Percentiles rank a stretch among this genome's conserved stretches.
Evolutionary conservation across 139 green algal genomes (phyloP).

Genomic region (Chara braunii): DNA sequence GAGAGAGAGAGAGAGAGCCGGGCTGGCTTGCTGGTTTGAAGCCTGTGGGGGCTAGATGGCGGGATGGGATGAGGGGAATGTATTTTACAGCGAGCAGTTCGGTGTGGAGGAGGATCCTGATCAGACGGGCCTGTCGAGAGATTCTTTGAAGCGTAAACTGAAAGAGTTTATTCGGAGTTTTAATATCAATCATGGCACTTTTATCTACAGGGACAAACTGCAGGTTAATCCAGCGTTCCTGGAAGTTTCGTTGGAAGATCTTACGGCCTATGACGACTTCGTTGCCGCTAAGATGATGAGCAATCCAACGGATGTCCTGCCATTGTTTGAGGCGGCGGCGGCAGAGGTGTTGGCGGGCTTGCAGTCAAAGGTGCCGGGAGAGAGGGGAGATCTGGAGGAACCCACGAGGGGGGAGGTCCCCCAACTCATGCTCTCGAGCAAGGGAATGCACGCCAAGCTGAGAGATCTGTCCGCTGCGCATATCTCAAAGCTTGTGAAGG

Average conservation of each 20-base stretch:
- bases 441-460: constrained; percentile 48
- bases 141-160: constrained; percentile 34
- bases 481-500: constrained; percentile 84
- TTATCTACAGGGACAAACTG: constrained; percentile 36
- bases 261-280: constrained; percentile 44
- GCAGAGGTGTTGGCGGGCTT: constrained; percentile 54
- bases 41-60: too few species aligned
- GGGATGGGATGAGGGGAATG: constrained; percentile 46
- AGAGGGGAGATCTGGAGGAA: constrained; percentile 37
- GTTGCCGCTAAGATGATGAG: constrained; percentile 55
- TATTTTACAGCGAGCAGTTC: constrained; percentile 42
- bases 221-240: constrained; percentile 10
- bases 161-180: constrained; percentile 48
- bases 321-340: constrained; percentile 67
- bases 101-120: constrained; percentile 11
- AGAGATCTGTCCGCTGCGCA: constrained; percentile 62
- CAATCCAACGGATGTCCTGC: constrained; percentile 62
- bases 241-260: constrained; percentile 42
- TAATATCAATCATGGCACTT: constrained; percentile 19
- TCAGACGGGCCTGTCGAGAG: neutral
- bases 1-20: too few species aligned
- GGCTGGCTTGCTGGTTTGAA: too few species aligned
- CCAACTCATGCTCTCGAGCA: constrained; percentile 50
- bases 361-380: constrained; percentile 39
- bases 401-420: constrained; percentile 27